Percentiles rank a stretch among this genome's conserved stretches.
These are phyloP conservation scores for Mortierella sp. DNA, from an alignment of 371 early-diverging fungal species.

Conservation along the genomic window DNA sequence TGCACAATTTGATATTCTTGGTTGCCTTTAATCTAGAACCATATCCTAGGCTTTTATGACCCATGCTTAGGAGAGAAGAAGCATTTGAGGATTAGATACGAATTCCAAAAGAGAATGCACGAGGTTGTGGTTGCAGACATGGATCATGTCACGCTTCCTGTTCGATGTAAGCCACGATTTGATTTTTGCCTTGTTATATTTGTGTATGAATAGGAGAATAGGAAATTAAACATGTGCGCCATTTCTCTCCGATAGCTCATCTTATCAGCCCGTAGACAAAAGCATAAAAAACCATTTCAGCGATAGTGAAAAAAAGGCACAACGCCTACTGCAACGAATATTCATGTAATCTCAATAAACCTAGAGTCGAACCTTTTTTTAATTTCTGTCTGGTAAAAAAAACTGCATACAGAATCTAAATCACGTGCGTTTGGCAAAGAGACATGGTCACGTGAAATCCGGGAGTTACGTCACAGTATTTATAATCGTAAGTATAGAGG, in stretches of 20 bases:
- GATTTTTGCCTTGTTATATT: conserved; percentile 6
- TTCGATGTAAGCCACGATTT: conserved; percentile 86
- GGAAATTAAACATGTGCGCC: background rate
- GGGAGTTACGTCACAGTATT: too few species aligned
- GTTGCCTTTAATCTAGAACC: conserved; percentile 63
- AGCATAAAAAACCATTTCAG: background rate
- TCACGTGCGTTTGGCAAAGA: too few species aligned
- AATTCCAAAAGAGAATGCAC: conserved; percentile 87
- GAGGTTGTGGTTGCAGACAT: conserved; percentile 84
- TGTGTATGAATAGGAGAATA: background rate
- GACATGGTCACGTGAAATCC: too few species aligned
- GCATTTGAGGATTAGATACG: conserved; percentile 84
- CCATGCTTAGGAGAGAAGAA: conserved; percentile 93
- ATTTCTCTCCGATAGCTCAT: background rate
- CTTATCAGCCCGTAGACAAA: conserved; percentile 9
- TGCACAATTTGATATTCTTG: background rate
- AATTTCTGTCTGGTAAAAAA: too few species aligned
- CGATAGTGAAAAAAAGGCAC: background rate
- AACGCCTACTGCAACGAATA: background rate
- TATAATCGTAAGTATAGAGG: too few species aligned
- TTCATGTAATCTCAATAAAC: background rate
- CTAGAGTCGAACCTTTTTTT: too few species aligned
- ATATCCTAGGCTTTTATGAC: conserved; percentile 95
- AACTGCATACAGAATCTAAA: too few species aligned
- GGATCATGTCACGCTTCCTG: conserved; percentile 86